Conservation (phyloP, 164 flowering plant species). For the Liquidambar formosana region DNA sequence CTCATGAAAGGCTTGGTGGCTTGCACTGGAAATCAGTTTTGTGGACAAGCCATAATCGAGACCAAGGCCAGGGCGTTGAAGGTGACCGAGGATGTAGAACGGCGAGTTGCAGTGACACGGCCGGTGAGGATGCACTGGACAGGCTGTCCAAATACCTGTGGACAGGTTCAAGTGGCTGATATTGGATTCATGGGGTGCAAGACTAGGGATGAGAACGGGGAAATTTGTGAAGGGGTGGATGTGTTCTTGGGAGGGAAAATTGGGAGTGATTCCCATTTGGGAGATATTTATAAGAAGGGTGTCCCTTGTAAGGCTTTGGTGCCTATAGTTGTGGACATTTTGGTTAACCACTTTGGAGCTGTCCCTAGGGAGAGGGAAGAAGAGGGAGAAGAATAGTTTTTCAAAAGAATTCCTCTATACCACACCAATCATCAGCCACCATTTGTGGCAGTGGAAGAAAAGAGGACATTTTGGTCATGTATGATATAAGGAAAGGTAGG, state of each 20-base stretch:
- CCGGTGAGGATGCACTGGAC: slow-evolving; percentile 99
- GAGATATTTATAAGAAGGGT: slow-evolving; percentile 70
- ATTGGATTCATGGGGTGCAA: slow-evolving; percentile 98
- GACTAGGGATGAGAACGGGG: slow-evolving; percentile 75
- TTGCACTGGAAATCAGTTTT: slow-evolving; percentile 95
- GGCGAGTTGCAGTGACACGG: slow-evolving; percentile 52
- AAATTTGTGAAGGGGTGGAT: slow-evolving; percentile 75
- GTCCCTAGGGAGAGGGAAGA: slow-evolving; percentile 78
- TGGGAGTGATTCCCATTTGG: slow-evolving; percentile 89
- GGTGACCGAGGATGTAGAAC: slow-evolving; percentile 80
- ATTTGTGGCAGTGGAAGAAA: too few relatives aligned
- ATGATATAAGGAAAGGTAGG: too few relatives aligned
- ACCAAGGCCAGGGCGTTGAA: slow-evolving; percentile 86
- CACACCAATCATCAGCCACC: too few relatives aligned
- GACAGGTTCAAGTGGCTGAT: slow-evolving; percentile 94
- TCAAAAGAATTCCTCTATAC: too few relatives aligned
- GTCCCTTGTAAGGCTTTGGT: slow-evolving; percentile 87
- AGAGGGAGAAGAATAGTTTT: slow-evolving; percentile 30
- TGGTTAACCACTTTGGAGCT: slow-evolving; percentile 80
- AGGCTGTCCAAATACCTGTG: slow-evolving; percentile 91
- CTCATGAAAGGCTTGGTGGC: slow-evolving; percentile 88
- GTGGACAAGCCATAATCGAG: slow-evolving; percentile 97
- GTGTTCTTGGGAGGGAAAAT: slow-evolving; percentile 84
- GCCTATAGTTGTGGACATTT: slow-evolving; percentile 75
- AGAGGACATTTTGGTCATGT: too few relatives aligned